phyloP scores from a whole-genome alignment of 2,329 filamentous ascomycete genomes.

The Verticillium nubilum region DNA sequence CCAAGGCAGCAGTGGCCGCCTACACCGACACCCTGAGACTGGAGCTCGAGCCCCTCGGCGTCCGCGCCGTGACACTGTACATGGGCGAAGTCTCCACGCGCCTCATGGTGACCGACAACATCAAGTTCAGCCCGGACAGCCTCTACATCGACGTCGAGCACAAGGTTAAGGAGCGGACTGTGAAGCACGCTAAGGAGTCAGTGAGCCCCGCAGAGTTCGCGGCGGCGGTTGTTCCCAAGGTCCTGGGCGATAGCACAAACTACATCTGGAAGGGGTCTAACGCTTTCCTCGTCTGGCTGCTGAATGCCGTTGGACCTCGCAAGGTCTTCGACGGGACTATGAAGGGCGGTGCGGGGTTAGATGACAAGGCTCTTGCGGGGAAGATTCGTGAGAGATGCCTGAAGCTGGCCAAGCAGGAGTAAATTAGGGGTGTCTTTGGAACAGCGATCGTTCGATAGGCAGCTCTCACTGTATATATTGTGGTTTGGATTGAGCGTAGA shows the following conservation, averaged over 20 bases:
- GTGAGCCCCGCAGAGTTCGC: conserved; percentile 4
- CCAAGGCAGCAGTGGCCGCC: conserved; percentile 34
- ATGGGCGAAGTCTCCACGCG: conserved; percentile 8
- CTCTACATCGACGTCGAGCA: conserved; percentile 4
- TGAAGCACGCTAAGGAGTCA: not conserved
- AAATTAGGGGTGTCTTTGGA: too few relatives aligned
- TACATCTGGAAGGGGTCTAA: conserved; percentile 8
- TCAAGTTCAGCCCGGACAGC: conserved; percentile 1
- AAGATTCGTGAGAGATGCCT: not conserved
- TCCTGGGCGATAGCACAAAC: not conserved
- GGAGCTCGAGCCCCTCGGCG: conserved; percentile 30
- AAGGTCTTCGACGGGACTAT: conserved; percentile 16
- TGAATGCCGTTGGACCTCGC: conserved; percentile 30
- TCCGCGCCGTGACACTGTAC: conserved; percentile 31
- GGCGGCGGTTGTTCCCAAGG: not conserved
- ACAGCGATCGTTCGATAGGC: too few relatives aligned
- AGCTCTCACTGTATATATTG: too few relatives aligned
- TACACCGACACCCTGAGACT: conserved; percentile 28
- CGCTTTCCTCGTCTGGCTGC: conserved; percentile 4
- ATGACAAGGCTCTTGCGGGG: not conserved
- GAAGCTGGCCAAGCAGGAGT: too few relatives aligned
- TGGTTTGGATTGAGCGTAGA: too few relatives aligned
- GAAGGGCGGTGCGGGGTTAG: not conserved
- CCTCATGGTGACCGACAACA: not conserved
- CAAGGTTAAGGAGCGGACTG: not conserved